phyloP scores from a whole-genome alignment of 768 basidiomycete species.

The Trichaptum fuscoviolaceum region DNA sequence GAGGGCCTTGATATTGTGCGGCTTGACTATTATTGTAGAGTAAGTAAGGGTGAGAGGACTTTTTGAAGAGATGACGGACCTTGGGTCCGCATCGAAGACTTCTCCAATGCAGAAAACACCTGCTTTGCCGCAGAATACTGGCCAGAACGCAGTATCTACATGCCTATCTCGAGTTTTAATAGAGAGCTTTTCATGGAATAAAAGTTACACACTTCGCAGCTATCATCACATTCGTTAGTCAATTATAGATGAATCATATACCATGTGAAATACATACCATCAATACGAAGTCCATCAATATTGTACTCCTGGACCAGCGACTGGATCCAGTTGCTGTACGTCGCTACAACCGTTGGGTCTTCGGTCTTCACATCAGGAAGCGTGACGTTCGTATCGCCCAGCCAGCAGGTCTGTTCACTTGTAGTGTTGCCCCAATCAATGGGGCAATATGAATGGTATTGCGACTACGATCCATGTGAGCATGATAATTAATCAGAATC shows the following conservation, averaged over 20 bases:
- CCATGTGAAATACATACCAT: conserved; percentile 36
- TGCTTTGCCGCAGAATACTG: conserved; percentile 62
- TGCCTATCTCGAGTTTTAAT: conserved; percentile 36
- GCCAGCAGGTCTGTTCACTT: conserved; percentile 74
- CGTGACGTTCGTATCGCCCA: conserved; percentile 70
- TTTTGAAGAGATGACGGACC: conserved; percentile 28
- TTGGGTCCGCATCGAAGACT: conserved; percentile 51
- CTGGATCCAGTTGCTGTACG: conserved; percentile 66
- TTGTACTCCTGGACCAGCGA: conserved; percentile 62
- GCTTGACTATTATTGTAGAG: conserved; percentile 34
- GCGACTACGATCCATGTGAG: conserved; percentile 33
- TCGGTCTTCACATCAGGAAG: conserved; percentile 78
- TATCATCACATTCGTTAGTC: conserved; percentile 10
- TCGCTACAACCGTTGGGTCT: conserved; percentile 53
- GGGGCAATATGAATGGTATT: conserved; percentile 76
- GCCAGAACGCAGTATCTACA: conserved; percentile 73
- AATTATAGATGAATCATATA: neutral
- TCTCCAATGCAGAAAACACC: conserved; percentile 87
- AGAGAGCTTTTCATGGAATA: conserved; percentile 28
- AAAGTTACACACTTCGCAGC: conserved; percentile 29
- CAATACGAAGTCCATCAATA: conserved; percentile 86
- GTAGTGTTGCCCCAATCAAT: conserved; percentile 67
- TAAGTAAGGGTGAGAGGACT: conserved; percentile 15
- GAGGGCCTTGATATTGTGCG: conserved; percentile 55
- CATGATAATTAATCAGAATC: neutral